These are phyloP conservation scores for Mycena leptocephala DNA, from an alignment of 768 basidiomycete species.

Conservation along the genomic window DNA sequence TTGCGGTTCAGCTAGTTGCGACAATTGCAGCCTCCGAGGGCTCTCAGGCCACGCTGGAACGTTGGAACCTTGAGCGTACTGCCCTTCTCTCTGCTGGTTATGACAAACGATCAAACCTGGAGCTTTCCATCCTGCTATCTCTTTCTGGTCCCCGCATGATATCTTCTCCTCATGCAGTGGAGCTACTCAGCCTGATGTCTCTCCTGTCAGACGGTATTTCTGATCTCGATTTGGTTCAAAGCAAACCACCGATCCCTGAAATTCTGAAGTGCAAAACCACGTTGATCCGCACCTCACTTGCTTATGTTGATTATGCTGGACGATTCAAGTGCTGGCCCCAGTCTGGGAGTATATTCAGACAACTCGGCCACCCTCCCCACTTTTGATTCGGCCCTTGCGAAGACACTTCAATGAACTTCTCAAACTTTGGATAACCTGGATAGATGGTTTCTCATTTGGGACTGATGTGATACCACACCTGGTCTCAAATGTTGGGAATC, in stretches of 20 bases:
- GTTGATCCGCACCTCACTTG: background rate
- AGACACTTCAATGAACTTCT: background rate
- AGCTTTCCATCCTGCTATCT: constrained; percentile 21
- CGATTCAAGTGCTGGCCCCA: too few species aligned
- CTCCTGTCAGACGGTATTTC: constrained; percentile 4
- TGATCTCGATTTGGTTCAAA: background rate
- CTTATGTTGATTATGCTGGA: background rate
- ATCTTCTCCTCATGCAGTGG: background rate
- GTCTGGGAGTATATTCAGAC: too few species aligned
- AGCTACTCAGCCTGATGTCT: constrained; percentile 10
- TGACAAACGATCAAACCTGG: constrained; percentile 17
- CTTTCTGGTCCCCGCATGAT: background rate
- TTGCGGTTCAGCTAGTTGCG: constrained; percentile 1
- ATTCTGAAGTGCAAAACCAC: background rate
- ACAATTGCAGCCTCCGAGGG: background rate
- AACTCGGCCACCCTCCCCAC: too few species aligned
- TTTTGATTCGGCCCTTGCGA: background rate
- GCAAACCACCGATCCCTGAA: background rate
- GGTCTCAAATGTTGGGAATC: background rate
- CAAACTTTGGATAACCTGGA: background rate
- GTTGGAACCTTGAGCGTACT: constrained; percentile 3
- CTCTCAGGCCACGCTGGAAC: background rate
- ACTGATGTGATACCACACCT: background rate
- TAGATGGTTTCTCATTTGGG: background rate
- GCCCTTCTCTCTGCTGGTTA: background rate